Base-by-base conservation (phyloP, 2,329 filamentous ascomycete species). In the Orbilia ellipsospora region DNA sequence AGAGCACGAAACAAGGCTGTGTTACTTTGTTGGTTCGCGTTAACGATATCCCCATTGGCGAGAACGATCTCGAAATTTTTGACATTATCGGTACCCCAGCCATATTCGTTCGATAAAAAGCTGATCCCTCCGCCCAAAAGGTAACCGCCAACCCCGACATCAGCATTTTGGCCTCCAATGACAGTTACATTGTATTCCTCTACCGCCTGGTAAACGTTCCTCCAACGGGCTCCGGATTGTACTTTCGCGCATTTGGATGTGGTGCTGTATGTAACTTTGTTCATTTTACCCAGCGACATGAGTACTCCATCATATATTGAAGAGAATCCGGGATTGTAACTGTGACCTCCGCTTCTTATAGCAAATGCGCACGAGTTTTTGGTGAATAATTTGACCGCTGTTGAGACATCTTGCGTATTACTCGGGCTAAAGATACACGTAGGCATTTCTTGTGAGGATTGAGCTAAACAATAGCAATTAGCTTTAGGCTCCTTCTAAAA, bases 341-440 rank as follows among this genome's bases (percentile, higher is more conserved):
- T 86, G 80, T 89, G 87, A 0, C 87, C 88, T 28, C 87, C 87
- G 6, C 85, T 85, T 77, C 87, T 86, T 77, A 87, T 81, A 5
- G 87, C 87, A 77, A 89, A 89, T 40, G 26, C 36, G 55, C 69
- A 73, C n/a, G 67, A 72, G n/a, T 54, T 52, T 20, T 52, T 20
- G 18, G 67, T 64, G 36, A 72, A 72, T 10, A 72, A 31, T n/a
- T 65, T 65, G 16, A 72, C 55, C 4, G 67, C 67, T 40, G 42
- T 42, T 4, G 67, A 57, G 31, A 72, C 28, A 20, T 72, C 59
- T 18, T 28, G 8, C 3, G 67, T 48, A 6, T 42, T 28, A 10
- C 13, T 13, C 6, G 60, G 67, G 20, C 6, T 60, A 28, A 72
- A 72, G 15, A 72, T 72, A 54, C 60, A 72, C 4, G 44, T 64